Evolutionary conservation across 495 filamentous ascomycete genomes (phyloP).

Genomic region (Xylaria acuta): DNA sequence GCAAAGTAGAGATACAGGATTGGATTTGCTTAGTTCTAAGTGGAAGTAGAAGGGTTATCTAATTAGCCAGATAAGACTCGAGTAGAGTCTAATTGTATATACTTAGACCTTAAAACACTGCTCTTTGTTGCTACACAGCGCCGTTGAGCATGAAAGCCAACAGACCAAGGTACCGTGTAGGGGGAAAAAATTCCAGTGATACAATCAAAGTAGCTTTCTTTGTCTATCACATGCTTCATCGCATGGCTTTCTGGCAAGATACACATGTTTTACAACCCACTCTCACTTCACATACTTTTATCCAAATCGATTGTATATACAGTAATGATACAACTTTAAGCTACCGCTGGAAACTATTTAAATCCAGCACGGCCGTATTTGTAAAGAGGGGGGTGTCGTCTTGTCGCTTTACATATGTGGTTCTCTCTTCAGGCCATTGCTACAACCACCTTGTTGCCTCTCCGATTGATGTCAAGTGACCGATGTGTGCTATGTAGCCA

Average conservation of each 20-base stretch:
- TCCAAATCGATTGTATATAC: neutral
- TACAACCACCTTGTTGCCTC: conserved; percentile 32
- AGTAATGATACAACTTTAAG: neutral
- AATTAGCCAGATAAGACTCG: neutral
- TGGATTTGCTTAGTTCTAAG: neutral
- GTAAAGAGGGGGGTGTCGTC: conserved; percentile 6
- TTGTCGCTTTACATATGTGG: neutral
- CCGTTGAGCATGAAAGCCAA: neutral
- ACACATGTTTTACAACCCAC: too few species aligned
- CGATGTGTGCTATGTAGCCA: conserved; percentile 35
- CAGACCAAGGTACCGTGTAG: neutral
- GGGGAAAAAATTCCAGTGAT: neutral
- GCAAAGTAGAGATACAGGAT: neutral
- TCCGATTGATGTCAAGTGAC: conserved; percentile 29
- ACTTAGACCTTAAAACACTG: neutral
- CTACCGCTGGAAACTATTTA: neutral
- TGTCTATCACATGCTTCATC: neutral
- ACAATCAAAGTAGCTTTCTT: neutral
- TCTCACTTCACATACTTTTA: neutral
- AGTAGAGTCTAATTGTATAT: conserved; percentile 6
- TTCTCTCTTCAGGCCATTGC: neutral
- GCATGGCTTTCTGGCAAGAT: neutral
- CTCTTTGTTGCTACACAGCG: conserved; percentile 13
- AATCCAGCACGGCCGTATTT: neutral
- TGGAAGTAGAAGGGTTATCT: neutral